Base-by-base conservation (phyloP, 495 filamentous ascomycete species). In the Tuber melanosporum region DNA sequence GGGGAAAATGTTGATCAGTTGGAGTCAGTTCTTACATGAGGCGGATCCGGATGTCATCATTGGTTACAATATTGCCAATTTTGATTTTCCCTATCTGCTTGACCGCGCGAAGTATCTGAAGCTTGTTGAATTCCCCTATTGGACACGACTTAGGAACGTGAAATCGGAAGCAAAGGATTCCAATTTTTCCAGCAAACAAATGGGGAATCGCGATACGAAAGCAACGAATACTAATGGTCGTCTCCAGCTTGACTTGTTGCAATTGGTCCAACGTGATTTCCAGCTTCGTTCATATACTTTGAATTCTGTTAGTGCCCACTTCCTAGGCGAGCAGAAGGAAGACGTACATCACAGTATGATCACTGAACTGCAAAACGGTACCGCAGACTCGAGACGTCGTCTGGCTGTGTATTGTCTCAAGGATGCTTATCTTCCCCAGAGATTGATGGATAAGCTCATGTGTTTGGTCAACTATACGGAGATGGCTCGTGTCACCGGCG, bases 321-420 rank as follows among this genome's bases (percentile, higher is more conserved):
- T 99, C 81, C 86, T 99, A 73, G 92, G 94, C 39, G 95, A 99
- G 83, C 95, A 99, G 83, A 99, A 99, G 83, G 95, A 99, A 85
- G 95, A 99, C 84, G 95, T 99, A 1, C 96, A 99, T 82, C 90
- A 98, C 84, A 97, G 93, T 9, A 99, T 99, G 93, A 99, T 99
- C 83, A 98, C 96, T 0, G 96, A 98, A 80, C 86, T 99, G 1
- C 97, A 93, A 85, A 98, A 98, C 82, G 95, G 95, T 42, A 97
- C 94, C 0, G 90, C 94, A 0, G 95, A 98, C 82, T 96, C 94
- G 14, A 87, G 95, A 74, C 91, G 96, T 76, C 89, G 95, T 83
- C 84, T 99, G 57, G 95, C 95, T 2, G 90, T 99, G 4, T 99
- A 99, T 85, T 99, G 95, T 86, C 85, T 99, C 73, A 99, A 99